A percentile compares a stretch with the other conserved stretches of the same genome.
phyloP scores from a whole-genome alignment of 345 rosid species.

The Salix dunnii region DNA sequence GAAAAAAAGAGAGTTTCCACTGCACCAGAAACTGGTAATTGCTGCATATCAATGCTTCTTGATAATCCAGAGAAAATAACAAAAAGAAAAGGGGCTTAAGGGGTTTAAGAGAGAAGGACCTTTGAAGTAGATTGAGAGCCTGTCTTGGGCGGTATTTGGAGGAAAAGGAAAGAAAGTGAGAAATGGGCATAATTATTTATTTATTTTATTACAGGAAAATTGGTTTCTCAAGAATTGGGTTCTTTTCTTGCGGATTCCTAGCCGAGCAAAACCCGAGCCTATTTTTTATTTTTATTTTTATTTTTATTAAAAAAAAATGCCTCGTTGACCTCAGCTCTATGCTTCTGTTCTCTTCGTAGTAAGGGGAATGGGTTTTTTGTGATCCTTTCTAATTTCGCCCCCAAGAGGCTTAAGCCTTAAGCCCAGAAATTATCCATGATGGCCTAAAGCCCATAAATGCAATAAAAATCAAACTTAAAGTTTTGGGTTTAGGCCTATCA shows the following conservation, averaged over 20 bases:
- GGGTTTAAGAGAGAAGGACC: constrained; percentile 15
- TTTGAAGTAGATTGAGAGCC: constrained; percentile 11
- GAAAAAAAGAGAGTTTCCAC: neutral
- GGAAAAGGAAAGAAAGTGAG: constrained; percentile 14
- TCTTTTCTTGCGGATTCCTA: neutral
- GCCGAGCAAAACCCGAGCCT: neutral
- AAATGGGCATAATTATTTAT: constrained; percentile 1
- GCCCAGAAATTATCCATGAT: too few species aligned
- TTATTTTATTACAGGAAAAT: neutral
- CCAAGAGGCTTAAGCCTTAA: too few species aligned
- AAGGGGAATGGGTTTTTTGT: too few species aligned
- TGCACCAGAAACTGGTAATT: neutral
- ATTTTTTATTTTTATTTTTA: neutral
- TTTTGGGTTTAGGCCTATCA: too few species aligned
- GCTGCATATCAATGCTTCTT: neutral
- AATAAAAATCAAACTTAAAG: too few species aligned
- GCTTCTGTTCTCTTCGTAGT: too few species aligned
- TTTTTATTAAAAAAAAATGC: neutral
- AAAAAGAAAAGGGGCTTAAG: neutral
- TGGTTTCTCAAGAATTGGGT: constrained; percentile 2
- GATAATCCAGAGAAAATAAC: neutral
- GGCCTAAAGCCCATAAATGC: too few species aligned
- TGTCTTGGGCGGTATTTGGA: constrained; percentile 5
- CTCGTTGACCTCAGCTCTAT: neutral
- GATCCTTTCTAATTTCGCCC: too few species aligned